Evolutionary conservation across 176 grass and related monocot species (phyloP).

Genomic region (Oryza glumipatula): DNA sequence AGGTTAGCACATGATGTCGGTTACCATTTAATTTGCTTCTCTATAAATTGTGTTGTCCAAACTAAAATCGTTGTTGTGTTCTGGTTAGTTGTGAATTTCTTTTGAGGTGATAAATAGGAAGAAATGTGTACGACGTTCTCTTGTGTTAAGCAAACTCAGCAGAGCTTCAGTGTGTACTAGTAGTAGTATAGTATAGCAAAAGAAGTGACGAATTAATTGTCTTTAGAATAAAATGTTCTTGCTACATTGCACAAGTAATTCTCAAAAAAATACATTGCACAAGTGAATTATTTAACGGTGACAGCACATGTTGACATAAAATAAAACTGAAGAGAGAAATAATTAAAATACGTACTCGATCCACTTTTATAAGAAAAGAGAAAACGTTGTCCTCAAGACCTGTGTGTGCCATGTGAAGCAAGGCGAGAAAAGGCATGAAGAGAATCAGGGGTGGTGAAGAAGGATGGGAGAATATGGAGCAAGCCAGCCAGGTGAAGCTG

Average conservation of each 20-base stretch:
- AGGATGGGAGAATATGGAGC: not conserved
- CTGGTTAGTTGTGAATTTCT: not conserved
- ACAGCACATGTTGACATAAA: not conserved
- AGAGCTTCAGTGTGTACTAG: too few relatives aligned
- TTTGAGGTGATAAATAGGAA: too few relatives aligned
- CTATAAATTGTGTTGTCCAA: not conserved
- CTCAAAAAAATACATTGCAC: too few relatives aligned
- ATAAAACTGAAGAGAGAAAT: too few relatives aligned
- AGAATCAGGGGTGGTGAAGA: not conserved
- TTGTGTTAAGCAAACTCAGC: too few relatives aligned
- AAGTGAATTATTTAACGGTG: too few relatives aligned
- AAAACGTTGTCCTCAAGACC: conserved; percentile 27
- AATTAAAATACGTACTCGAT: too few relatives aligned
- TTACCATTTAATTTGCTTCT: too few relatives aligned
- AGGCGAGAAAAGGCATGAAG: not conserved
- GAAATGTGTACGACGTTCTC: too few relatives aligned
- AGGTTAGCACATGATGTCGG: too few relatives aligned
- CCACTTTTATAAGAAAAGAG: not conserved
- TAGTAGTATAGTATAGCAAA: not conserved
- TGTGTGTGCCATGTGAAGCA: conserved; percentile 40
- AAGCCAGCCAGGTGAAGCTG: not conserved
- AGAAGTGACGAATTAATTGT: not conserved
- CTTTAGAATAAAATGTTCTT: not conserved
- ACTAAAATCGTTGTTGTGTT: not conserved
- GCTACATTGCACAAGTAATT: too few relatives aligned